phyloP scores from a whole-genome alignment of 352 stramenopile genomes.

The Globisporangium uncinulatum region DNA sequence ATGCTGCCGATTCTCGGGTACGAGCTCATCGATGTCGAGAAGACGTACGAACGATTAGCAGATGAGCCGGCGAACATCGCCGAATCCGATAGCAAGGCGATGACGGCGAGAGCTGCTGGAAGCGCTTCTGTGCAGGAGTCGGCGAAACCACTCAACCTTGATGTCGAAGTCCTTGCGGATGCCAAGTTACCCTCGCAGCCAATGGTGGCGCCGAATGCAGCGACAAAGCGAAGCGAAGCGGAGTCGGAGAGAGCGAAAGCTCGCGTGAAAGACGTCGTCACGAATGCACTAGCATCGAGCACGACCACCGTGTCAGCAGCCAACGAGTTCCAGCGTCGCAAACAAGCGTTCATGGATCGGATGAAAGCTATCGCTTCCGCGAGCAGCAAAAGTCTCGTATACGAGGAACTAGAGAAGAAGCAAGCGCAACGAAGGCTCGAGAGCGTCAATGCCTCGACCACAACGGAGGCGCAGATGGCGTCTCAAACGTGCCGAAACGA shows the following conservation, averaged over 20 bases:
- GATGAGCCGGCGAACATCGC: too few relatives aligned
- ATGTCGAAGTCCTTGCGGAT: conserved; percentile 19
- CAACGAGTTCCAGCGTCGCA: conserved; percentile 64
- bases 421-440: conserved; percentile 23
- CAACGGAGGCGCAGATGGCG: background rate
- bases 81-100: background rate
- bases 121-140: background rate
- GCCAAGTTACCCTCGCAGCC: background rate
- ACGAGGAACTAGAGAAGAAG: conserved; percentile 62
- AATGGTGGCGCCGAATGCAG: background rate
- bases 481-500: background rate
- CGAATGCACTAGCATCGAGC: background rate
- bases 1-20: conserved; percentile 63
- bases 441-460: background rate
- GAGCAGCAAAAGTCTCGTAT: conserved; percentile 67
- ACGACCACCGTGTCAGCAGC: conserved; percentile 10
- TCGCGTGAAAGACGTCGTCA: background rate
- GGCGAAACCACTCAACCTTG: conserved; percentile 19
- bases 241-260: background rate
- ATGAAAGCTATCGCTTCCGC: conserved; percentile 66
- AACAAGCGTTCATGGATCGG: conserved; percentile 63
- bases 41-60: conserved; percentile 11
- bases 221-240: background rate
- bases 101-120: background rate
- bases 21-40: conserved; percentile 55